Conservation (phyloP, 2,329 filamentous ascomycete genomes). For the Penicillium sp. region DNA sequence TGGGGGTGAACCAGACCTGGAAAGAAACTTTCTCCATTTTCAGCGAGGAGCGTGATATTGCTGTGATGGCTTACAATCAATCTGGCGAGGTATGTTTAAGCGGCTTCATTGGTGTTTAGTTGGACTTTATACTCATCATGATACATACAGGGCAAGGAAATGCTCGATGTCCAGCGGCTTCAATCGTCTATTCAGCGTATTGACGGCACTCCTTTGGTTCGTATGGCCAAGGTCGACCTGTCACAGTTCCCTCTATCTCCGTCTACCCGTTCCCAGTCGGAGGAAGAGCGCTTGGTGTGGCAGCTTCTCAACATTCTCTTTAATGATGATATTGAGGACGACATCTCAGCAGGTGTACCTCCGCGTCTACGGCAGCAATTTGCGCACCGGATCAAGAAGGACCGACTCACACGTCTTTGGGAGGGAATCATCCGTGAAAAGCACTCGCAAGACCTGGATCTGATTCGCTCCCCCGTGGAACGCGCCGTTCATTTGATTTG, state of each 20-base stretch:
- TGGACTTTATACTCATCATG: not conserved
- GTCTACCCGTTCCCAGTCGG: slow-evolving; percentile 22
- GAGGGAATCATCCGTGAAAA: slow-evolving; percentile 46
- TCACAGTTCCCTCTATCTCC: slow-evolving; percentile 26
- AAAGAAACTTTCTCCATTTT: slow-evolving; percentile 45
- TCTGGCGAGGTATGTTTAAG: slow-evolving; percentile 16
- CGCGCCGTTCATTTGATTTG: slow-evolving; percentile 74
- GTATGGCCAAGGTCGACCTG: slow-evolving; percentile 29
- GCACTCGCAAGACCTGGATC: slow-evolving; percentile 59
- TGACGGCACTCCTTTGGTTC: slow-evolving; percentile 52
- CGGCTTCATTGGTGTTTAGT: not conserved
- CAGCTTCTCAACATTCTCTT: slow-evolving; percentile 78
- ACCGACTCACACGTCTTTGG: slow-evolving; percentile 39
- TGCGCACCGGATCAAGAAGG: slow-evolving; percentile 41
- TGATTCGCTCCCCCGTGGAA: slow-evolving; percentile 61
- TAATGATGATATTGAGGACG: slow-evolving; percentile 51
- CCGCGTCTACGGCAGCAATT: slow-evolving; percentile 33
- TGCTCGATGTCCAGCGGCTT: slow-evolving; percentile 30
- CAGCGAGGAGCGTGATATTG: slow-evolving; percentile 29
- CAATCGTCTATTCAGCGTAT: slow-evolving; percentile 41
- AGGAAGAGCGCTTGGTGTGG: slow-evolving; percentile 57
- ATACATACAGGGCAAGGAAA: slow-evolving; percentile 21
- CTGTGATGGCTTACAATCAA: slow-evolving; percentile 22
- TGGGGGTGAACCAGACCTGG: slow-evolving; percentile 37
- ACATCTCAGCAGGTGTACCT: slow-evolving; percentile 38